Evolutionary conservation across 2,329 filamentous ascomycete species (phyloP), one percentile per base, ranked within the genome.

Genomic region (Claviceps purpurea): DNA sequence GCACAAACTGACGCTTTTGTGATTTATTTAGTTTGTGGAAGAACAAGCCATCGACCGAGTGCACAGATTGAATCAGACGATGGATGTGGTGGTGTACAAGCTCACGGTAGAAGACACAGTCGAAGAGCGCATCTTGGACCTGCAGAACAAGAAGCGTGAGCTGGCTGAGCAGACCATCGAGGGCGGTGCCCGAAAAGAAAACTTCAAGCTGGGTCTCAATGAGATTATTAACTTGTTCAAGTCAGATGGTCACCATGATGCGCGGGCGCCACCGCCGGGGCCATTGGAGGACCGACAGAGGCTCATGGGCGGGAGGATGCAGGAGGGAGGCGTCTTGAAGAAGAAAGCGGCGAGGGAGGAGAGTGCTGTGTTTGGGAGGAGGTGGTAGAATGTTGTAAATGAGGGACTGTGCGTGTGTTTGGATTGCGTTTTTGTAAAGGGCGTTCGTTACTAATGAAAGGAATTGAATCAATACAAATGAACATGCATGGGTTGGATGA

Each of bases 31-130:
- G 79, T 98, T 98, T 63, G 89, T 98, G 38, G 93, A 98, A 73
- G 93, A 98, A 67, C 93, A 98, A 74, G 93, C 93, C 48, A 98
- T 98, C 60, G 93, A 98, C 68, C 89, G 93, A 51, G 93, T 98
- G 26, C 93, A 98, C 65, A 89, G 93, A n/a, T 84, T 98, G 50
- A 97, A 95, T 42, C 93, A 98, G 69, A 96, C 89, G 1, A 78
- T 91, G 42, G 90, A 97, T 63, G 93, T 98, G 38, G 81, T 91
- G 52, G 89, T 98, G 56, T 98, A 95, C 74, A 94, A 93, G 62
- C 80, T 98, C 61, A 95, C 89, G 2, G 84, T 98, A 55, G 79
- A 81, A 58, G 77, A 85, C 58, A 90, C 86, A 0, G 91, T 98
- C 52, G 93, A 98, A 73, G 89, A 91, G 68, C 82, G 90, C 53